Conservation (phyloP, 2,329 filamentous ascomycete species). For the Phyllosticta citribraziliensis region DNA sequence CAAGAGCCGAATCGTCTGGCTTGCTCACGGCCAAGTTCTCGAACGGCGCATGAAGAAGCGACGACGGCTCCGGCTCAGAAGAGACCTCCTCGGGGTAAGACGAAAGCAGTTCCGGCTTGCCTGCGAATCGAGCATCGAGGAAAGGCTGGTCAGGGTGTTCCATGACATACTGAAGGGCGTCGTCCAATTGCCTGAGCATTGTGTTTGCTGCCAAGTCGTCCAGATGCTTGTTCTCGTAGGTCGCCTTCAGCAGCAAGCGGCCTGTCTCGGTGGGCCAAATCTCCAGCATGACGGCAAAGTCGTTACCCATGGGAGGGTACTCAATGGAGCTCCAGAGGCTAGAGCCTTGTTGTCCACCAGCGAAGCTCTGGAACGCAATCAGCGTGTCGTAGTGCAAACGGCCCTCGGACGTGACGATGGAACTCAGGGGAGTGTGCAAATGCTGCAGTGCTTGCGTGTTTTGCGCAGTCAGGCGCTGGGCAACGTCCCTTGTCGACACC, state of each 20-base stretch:
- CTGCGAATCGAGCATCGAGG: constrained; percentile 13
- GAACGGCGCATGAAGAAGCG: constrained; percentile 2
- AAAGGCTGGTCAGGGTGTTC: constrained; percentile 16
- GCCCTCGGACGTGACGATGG: constrained; percentile 6
- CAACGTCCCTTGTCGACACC: neutral
- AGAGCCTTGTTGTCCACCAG: neutral
- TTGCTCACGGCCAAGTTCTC: neutral
- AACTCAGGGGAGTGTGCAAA: constrained; percentile 6
- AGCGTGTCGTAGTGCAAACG: constrained; percentile 7
- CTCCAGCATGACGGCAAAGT: constrained; percentile 25
- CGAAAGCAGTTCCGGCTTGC: constrained; percentile 13
- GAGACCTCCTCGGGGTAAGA: constrained; percentile 13
- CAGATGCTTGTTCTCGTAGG: constrained; percentile 18
- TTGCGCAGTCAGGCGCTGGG: constrained; percentile 5
- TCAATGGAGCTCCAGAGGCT: constrained; percentile 8
- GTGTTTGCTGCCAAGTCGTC: constrained; percentile 13
- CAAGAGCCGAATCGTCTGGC: neutral
- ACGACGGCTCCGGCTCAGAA: neutral
- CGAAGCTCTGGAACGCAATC: constrained; percentile 8
- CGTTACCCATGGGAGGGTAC: constrained; percentile 21
- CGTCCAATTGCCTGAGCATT: constrained; percentile 6
- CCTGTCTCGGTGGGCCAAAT: constrained; percentile 18
- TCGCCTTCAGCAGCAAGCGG: constrained; percentile 20
- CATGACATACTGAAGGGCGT: constrained; percentile 13
- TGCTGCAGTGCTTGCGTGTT: constrained; percentile 6